A percentile compares a stretch with the other conserved stretches of the same genome.
Evolutionary conservation across 768 basidiomycete genomes (phyloP).

Genomic region (Macrocybe gigantea): DNA sequence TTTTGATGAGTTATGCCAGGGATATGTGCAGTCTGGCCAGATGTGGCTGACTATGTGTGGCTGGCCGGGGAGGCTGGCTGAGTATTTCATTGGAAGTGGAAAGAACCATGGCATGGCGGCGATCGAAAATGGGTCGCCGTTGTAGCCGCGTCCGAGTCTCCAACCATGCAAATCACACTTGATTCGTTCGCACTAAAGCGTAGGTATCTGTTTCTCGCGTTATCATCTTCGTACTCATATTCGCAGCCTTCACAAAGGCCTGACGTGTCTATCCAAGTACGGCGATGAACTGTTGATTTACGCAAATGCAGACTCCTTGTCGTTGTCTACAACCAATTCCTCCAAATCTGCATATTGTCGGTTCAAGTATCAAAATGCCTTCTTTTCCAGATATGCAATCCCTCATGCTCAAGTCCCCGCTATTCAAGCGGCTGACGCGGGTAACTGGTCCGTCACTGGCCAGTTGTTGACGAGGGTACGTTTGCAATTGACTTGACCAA

Average conservation of each 20-base stretch:
- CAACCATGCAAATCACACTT: constrained; percentile 64
- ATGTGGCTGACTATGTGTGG: too few species aligned
- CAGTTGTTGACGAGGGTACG: constrained; percentile 66
- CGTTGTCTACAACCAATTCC: constrained; percentile 71
- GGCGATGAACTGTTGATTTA: constrained; percentile 75
- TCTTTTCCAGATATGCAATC: constrained; percentile 66
- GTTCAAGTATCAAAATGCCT: constrained; percentile 61
- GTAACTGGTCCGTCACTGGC: constrained; percentile 42
- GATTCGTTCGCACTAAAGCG: constrained; percentile 52
- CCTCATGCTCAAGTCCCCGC: constrained; percentile 12
- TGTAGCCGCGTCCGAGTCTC: too few species aligned
- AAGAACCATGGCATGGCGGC: too few species aligned
- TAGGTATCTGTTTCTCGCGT: constrained; percentile 17
- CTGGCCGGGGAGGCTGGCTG: too few species aligned
- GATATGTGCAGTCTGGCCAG: too few species aligned
- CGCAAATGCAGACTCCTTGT: constrained; percentile 53
- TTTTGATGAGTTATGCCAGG: too few species aligned
- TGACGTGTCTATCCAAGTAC: constrained; percentile 75
- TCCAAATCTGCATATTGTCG: constrained; percentile 80
- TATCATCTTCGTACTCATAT: constrained; percentile 11
- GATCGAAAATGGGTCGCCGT: too few species aligned
- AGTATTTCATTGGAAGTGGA: too few species aligned
- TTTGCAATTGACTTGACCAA: constrained; percentile 1
- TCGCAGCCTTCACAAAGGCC: constrained; percentile 67
- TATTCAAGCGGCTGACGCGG: constrained; percentile 22